Evolutionary conservation across 805 yeast species (phyloP).

Genomic region (Lachancea fermentati): DNA sequence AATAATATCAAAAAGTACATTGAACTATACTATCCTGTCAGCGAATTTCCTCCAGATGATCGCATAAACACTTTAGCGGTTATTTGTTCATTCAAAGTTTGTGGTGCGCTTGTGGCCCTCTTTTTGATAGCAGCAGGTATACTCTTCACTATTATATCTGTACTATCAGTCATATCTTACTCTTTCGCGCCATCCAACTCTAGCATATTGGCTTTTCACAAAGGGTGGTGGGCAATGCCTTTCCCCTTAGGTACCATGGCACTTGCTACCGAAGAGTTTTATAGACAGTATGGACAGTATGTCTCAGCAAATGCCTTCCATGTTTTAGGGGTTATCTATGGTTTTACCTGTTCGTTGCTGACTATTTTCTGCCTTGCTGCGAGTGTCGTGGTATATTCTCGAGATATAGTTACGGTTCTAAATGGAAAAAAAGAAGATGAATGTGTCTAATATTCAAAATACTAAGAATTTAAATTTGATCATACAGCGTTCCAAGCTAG

Average conservation of each 20-base stretch:
- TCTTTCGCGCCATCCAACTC: slow-evolving; percentile 4
- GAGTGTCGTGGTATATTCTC: no score
- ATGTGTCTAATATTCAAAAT: no score
- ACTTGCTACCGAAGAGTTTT: slow-evolving; percentile 51
- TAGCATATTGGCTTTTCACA: slow-evolving; percentile 36
- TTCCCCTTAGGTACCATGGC: slow-evolving; percentile 87
- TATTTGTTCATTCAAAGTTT: slow-evolving; percentile 30
- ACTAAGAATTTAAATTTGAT: no score
- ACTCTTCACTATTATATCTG: slow-evolving; percentile 47
- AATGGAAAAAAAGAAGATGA: no score
- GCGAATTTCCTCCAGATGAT: slow-evolving; percentile 10
- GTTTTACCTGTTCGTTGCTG: no score
- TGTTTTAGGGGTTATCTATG: slow-evolving; percentile 58
- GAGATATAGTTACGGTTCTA: no score
- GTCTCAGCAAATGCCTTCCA: slow-evolving; percentile 48
- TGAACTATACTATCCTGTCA: slow-evolving; percentile 17
- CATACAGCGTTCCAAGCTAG: no score
- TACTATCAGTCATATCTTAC: slow-evolving; percentile 26
- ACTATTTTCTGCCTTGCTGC: no score
- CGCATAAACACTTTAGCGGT: slow-evolving; percentile 20
- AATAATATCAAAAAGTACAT: slow-evolving; percentile 32
- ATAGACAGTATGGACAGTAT: slow-evolving; percentile 35
- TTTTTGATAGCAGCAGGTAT: slow-evolving; percentile 51
- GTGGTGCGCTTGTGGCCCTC: slow-evolving; percentile 38
- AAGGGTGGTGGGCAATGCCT: slow-evolving; percentile 77